Percentiles rank a stretch among this genome's conserved stretches.
Conservation (phyloP, 495 filamentous ascomycete genomes). For the Aspergillus nidulans region DNA sequence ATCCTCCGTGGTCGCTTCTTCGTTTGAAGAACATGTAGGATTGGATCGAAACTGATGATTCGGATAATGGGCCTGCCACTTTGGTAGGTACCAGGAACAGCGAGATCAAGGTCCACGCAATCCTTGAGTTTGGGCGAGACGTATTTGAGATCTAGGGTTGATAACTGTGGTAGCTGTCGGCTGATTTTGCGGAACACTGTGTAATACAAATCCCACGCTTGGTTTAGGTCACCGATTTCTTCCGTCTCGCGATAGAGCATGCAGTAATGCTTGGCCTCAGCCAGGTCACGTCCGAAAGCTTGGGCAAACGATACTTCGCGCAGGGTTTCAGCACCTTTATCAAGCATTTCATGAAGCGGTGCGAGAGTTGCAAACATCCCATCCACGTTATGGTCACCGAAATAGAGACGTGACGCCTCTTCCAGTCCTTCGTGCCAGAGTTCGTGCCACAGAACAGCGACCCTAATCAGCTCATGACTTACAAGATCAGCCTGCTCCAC, state of each 20-base stretch:
- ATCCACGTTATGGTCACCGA: conserved; percentile 92
- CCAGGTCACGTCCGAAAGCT: conserved; percentile 89
- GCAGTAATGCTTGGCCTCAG: conserved; percentile 93
- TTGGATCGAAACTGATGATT: conserved; percentile 84
- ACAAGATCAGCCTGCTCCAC: conserved; percentile 95
- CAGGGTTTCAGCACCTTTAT: conserved; percentile 83
- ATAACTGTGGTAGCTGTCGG: conserved; percentile 87
- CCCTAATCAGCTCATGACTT: conserved; percentile 89
- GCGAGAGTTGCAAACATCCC: conserved; percentile 92
- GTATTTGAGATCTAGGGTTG: conserved; percentile 89
- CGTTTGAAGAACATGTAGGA: conserved; percentile 87
- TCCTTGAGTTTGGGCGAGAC: conserved; percentile 88
- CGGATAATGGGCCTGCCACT: conserved; percentile 80
- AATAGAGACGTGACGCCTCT: conserved; percentile 87
- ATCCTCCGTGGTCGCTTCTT: conserved; percentile 94
- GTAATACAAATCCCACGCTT: conserved; percentile 98
- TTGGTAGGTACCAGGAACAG: conserved; percentile 89
- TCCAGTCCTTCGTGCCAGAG: conserved; percentile 99
- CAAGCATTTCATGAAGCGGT: conserved; percentile 87
- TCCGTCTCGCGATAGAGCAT: conserved; percentile 79
- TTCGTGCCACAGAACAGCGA: conserved; percentile 97
- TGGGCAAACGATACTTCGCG: conserved; percentile 97
- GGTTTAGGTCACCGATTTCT: conserved; percentile 90
- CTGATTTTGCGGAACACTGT: conserved; percentile 94
- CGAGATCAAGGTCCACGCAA: conserved; percentile 79